phyloP scores from a whole-genome alignment of 441 rosid species.

The Adansonia grandidieri region DNA sequence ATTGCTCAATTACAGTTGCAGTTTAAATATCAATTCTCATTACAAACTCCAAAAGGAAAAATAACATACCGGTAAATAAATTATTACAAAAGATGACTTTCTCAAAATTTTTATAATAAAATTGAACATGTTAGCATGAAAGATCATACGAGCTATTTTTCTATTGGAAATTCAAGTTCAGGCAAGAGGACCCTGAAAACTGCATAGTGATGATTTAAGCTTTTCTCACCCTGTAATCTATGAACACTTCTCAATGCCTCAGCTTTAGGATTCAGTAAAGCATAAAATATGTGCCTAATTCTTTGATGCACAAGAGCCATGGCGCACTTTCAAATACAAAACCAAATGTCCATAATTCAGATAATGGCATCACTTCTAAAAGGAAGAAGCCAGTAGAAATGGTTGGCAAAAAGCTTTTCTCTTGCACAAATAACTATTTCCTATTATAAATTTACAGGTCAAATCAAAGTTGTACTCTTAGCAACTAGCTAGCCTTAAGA shows the following conservation, averaged over 20 bases:
- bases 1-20: background rate
- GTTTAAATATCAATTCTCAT: background rate
- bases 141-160: background rate
- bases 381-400: background rate
- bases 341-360: slow-evolving; percentile 19
- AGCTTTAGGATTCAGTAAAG: slow-evolving; percentile 63
- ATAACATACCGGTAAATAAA: no score
- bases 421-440: slow-evolving; percentile 4
- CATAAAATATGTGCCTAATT: slow-evolving; percentile 78
- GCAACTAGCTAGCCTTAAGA: background rate
- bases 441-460: background rate
- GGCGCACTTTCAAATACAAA: slow-evolving; percentile 65
- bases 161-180: background rate
- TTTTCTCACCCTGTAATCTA: slow-evolving; percentile 83
- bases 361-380: background rate
- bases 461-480: background rate
- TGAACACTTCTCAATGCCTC: slow-evolving; percentile 79
- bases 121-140: background rate
- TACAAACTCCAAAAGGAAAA: background rate
- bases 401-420: background rate
- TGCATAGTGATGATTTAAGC: slow-evolving; percentile 93
- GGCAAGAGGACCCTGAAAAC: slow-evolving; percentile 74
- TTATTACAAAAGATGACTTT: background rate
- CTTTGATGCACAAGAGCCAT: slow-evolving; percentile 97
- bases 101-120: background rate